Evolutionary conservation across 2,329 filamentous ascomycete genomes (phyloP).

Genomic region (Aspergillus ochraceoroseus): DNA sequence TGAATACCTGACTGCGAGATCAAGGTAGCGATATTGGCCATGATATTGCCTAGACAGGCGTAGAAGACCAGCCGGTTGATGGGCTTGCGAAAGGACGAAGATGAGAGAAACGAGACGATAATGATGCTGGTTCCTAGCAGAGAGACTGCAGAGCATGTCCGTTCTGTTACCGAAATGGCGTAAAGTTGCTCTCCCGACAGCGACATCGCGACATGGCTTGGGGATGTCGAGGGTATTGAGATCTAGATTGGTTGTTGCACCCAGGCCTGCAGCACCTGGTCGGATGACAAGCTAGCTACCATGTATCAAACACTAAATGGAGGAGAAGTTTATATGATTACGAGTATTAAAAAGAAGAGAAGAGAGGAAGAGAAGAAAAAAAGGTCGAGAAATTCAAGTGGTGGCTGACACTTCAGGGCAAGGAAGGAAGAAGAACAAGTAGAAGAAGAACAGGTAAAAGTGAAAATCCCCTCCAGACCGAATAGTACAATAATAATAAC

Average conservation of each 20-base stretch:
- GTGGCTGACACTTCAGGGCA: no score
- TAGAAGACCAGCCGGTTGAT: conserved; percentile 83
- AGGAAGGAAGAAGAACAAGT: no score
- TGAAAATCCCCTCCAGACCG: no score
- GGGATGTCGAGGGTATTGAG: conserved; percentile 4
- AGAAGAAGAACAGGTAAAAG: no score
- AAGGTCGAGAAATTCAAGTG: no score
- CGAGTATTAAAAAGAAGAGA: no score
- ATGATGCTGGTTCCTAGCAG: conserved; percentile 67
- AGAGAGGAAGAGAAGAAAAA: no score
- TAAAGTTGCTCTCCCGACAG: conserved; percentile 40
- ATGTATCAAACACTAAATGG: no score
- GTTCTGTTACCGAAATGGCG: conserved; percentile 60
- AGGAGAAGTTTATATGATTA: neutral
- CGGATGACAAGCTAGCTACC: no score
- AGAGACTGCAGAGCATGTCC: conserved; percentile 65
- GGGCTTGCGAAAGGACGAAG: conserved; percentile 71
- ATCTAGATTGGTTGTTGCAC: no score
- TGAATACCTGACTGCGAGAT: conserved; percentile 61
- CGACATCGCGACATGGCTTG: conserved; percentile 25
- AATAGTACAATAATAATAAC: no score
- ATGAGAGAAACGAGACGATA: conserved; percentile 64
- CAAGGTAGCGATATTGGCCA: conserved; percentile 70
- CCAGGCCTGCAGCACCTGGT: no score
- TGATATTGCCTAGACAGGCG: conserved; percentile 73